Evolutionary conservation across 2,329 filamentous ascomycete species (phyloP), one percentile per base, ranked within the genome.

Genomic region (Capronia epimyces): DNA sequence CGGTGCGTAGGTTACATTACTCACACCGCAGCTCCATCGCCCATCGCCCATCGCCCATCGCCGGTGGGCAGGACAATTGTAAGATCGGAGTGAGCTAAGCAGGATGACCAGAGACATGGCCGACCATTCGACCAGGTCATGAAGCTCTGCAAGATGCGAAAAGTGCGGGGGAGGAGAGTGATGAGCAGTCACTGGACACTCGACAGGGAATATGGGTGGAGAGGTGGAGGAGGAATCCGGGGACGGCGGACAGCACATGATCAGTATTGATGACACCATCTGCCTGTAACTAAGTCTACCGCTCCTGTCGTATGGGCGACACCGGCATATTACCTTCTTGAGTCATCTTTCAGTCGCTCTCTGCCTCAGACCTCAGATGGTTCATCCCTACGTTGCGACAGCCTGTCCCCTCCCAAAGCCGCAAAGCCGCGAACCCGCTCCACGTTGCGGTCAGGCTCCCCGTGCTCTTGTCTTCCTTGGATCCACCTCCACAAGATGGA

Each of bases 401-500:
- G n/a, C n/a, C n/a, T n/a, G n/a, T n/a, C n/a, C n/a, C n/a, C n/a
- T n/a, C n/a, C n/a, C n/a, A n/a, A n/a, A n/a, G n/a, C n/a, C n/a
- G n/a, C n/a, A n/a, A n/a, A n/a, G n/a, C n/a, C n/a, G n/a, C 13
- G 36, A 39, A n/a, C n/a, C 29, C 29, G 13, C 3, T 16, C 8
- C 36, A 27, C 40, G 5, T 8, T 27, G 5, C 16, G 34, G 13
- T 18, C 18, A 37, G n/a, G 15, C 3, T 20, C 18, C 34, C 7
- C 34, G 45, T 16, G 45, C 49, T 16, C 36, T 25, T 27, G 60
- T n/a, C 45, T 50, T 43, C 59, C 57, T 20, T 49, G 57, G 27
- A 46, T 62, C 43, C 22, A 66, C 55, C 4, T 71, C 69, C 43
- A 71, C 68, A 45, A 71, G 57, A 58, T 73, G 70, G 43, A 74